Evolutionary conservation across 2,329 filamentous ascomycete genomes (phyloP), one percentile per base, ranked within the genome.

Genomic region (Fusarium pininemorale): DNA sequence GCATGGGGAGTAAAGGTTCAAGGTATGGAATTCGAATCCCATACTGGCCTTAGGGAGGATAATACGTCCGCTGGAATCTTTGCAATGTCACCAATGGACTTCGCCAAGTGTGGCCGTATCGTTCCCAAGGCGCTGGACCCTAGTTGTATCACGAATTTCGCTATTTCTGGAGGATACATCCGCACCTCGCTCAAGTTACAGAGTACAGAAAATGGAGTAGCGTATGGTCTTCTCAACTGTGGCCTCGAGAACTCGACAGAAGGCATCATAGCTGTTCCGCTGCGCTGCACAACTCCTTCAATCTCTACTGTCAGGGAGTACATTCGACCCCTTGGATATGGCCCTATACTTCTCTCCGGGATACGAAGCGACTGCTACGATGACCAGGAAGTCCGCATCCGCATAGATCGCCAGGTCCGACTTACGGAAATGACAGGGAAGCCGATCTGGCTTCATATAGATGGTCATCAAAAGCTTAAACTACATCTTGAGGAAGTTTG

Each of bases 281-380:
- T 66, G 0, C 20, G 7, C 1, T 22, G 15, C 9, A 45, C 18
- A 9, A 38, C 51, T 10, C 18, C 48, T 8, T 6, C 48, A 10
- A 15, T n/a, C 13, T 9, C 32, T 1, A n/a, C 15, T 13, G 7
- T 32, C 13, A 58, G 30, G 13, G 38, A 50, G 10, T 58, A 51
- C 5, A 32, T 58, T 1, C 18, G 64, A 7, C 64, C 64, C 1
- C n/a, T 50, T 6, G 32, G n/a, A 2, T 22, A 28, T 8, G 26
- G 22, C 2, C 58, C 63, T 10, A 41, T 60, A 1, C 54, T 61
- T 8, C 30, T 28, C 4, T 12, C 6, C 3, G 22, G 24, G 6
- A 2, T 8, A 3, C 10, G 3, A 2, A 9, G 13, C 2, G 14
- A 22, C 2, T 16, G 3, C 2, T 13, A 7, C 8, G 2, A 15